A percentile compares a stretch with the other conserved stretches of the same genome.
Evolutionary conservation across 345 rosid species (phyloP).

Genomic region (Populus ilicifolia): DNA sequence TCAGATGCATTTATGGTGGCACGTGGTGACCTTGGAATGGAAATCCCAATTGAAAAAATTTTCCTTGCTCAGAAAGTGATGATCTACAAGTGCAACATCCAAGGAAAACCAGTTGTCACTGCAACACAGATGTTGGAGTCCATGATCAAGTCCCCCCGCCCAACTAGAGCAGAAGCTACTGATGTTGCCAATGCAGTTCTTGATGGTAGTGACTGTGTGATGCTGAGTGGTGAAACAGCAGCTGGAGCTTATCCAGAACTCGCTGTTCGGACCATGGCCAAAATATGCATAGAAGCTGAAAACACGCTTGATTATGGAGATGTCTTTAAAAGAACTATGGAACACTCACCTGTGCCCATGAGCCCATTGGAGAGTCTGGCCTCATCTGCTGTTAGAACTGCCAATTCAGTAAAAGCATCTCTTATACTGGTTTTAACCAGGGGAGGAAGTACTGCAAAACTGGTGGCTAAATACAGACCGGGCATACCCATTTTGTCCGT

Average conservation of each 20-base stretch:
- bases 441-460: conserved; percentile 94
- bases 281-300: conserved; percentile 85
- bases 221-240: conserved; percentile 97
- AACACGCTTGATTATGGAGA: conserved; percentile 83
- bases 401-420: conserved; percentile 75
- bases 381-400: conserved; percentile 87
- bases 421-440: conserved; percentile 83
- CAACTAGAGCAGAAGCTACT: conserved; percentile 97
- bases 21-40: conserved; percentile 98
- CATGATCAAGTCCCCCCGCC: conserved; percentile 96
- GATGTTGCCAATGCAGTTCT: conserved; percentile 98
- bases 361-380: conserved; percentile 90
- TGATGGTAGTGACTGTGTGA: conserved; percentile 90
- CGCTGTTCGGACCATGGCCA: conserved; percentile 91
- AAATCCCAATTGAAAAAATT: conserved; percentile 94
- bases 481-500: conserved; percentile 83
- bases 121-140: conserved; percentile 80
- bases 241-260: conserved; percentile 97
- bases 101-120: conserved; percentile 77
- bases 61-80: conserved; percentile 97
- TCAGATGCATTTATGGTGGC: conserved; percentile 99
- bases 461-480: conserved; percentile 95
- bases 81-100: conserved; percentile 97
- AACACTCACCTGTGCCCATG: conserved; percentile 88
- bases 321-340: conserved; percentile 78